Evolutionary conservation across 257 asterid genomes (phyloP), one percentile per base, ranked within the genome.

Genomic region (Petunia axillaris): DNA sequence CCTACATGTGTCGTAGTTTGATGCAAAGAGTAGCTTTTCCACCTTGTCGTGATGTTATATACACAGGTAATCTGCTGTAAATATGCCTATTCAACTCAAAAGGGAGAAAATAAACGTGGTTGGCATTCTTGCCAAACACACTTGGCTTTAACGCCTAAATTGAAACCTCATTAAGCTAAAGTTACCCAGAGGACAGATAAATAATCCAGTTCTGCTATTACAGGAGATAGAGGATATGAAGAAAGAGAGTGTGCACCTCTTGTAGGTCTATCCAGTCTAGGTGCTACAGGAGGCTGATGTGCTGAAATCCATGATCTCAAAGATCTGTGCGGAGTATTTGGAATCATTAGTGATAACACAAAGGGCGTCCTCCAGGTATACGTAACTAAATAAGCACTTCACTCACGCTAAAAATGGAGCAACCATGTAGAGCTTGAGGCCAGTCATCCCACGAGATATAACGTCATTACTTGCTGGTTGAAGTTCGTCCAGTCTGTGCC

Each of bases 361-460:
- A 4, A 55, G 40, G 78, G 57, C 52, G 10, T 50, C 40, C 75
- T 40, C 10, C 59, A 79, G 41, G 75, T 16, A 10, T 37, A 50
- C n/a, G 9, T 65, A 65, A 65, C 46, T 64, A 64, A 68, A 44
- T 36, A 54, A 16, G 36, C 53, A 48, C 52, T 40, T 40, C 40
- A 87, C 96, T 89, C 86, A 91, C 98, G 82, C 81, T 66, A 93
- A 76, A 87, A 93, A 93, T 2, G 97, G 98, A 85, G 97, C 95
- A 73, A 93, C 98, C 98, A 93, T 93, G 84, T 93, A 93, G 66
- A 93, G 95, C 92, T 91, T 93, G 82, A 91, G 90, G 71, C 97
- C 98, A 5, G 91, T 88, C 62, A 83, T 78, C 81, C 92, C 90
- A 64, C 98, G 97, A 82, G 98, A 93, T 81, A 91, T 93, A 83